A percentile compares a stretch with the other conserved stretches of the same genome.
Evolutionary conservation across 2,329 filamentous ascomycete species (phyloP).

Genomic region (Aspergillus sp.): DNA sequence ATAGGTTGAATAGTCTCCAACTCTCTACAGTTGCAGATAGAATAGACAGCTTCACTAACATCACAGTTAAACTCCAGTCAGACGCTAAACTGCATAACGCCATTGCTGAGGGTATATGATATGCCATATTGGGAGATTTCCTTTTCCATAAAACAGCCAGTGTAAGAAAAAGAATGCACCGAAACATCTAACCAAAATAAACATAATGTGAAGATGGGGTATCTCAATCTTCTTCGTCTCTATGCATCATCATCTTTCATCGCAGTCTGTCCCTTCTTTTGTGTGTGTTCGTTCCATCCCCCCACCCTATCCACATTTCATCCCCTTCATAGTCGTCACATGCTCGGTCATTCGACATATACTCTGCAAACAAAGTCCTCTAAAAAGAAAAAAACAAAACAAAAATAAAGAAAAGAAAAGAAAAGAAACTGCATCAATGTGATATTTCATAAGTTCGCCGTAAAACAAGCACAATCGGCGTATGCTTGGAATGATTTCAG

Average conservation of each 20-base stretch:
- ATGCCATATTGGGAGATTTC: too few relatives aligned
- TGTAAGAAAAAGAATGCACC: too few relatives aligned
- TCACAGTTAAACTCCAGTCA: too few relatives aligned
- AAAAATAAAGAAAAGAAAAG: too few relatives aligned
- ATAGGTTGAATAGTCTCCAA: too few relatives aligned
- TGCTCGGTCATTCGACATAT: background rate
- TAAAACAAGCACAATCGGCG: background rate
- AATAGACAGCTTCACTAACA: too few relatives aligned
- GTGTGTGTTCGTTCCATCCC: background rate
- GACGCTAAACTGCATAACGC: too few relatives aligned
- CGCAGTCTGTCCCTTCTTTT: background rate
- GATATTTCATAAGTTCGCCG: background rate
- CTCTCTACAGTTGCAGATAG: too few relatives aligned
- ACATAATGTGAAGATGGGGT: background rate
- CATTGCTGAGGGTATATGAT: too few relatives aligned
- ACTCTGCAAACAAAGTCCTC: background rate
- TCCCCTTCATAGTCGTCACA: background rate
- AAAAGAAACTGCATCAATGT: background rate
- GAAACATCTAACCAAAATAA: background rate
- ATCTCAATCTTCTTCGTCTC: background rate
- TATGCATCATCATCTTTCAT: background rate
- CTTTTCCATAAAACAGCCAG: too few relatives aligned
- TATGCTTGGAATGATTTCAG: background rate
- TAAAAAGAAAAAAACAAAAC: background rate
- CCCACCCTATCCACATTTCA: background rate